These are phyloP conservation scores for Fusarium nanum DNA, from an alignment of 2,329 filamentous ascomycete species.

Conservation along the genomic window DNA sequence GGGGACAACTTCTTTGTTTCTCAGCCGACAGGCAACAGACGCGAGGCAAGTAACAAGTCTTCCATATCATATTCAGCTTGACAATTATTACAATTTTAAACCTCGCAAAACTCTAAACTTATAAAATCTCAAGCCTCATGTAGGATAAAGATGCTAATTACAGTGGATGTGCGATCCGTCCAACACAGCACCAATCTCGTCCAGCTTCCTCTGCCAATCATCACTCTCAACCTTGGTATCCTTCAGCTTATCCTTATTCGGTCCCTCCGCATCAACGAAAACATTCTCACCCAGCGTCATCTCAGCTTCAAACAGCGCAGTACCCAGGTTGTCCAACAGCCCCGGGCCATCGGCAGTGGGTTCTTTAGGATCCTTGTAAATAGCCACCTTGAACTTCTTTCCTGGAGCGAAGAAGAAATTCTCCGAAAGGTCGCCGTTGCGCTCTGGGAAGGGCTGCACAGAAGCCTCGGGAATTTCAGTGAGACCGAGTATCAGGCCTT, in stretches of 20 bases:
- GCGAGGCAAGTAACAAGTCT: no score
- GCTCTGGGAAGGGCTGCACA: slow-evolving; percentile 53
- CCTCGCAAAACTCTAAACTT: neutral
- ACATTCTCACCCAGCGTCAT: slow-evolving; percentile 30
- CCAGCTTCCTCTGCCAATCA: slow-evolving; percentile 41
- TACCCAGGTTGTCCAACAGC: slow-evolving; percentile 2
- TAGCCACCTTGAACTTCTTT: slow-evolving; percentile 12
- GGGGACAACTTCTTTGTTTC: no score
- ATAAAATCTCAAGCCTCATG: neutral
- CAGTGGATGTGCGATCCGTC: slow-evolving; percentile 30
- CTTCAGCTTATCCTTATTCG: slow-evolving; percentile 34
- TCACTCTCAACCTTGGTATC: slow-evolving; percentile 20
- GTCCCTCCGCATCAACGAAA: slow-evolving; percentile 40
- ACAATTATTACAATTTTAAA: no score
- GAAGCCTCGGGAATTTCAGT: slow-evolving; percentile 51
- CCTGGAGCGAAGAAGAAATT: slow-evolving; percentile 28
- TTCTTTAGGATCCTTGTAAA: slow-evolving; percentile 31
- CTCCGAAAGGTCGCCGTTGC: slow-evolving; percentile 17
- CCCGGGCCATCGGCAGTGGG: slow-evolving; percentile 6
- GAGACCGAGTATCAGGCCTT: slow-evolving; percentile 47
- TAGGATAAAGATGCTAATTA: rapidly evolving
- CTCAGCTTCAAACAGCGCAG: slow-evolving; percentile 8
- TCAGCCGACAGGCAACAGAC: no score
- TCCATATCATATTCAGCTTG: no score
- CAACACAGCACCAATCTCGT: slow-evolving; percentile 38